Evolutionary conservation across 441 rosid species (phyloP).

Genomic region (Aquilaria agallochum): DNA sequence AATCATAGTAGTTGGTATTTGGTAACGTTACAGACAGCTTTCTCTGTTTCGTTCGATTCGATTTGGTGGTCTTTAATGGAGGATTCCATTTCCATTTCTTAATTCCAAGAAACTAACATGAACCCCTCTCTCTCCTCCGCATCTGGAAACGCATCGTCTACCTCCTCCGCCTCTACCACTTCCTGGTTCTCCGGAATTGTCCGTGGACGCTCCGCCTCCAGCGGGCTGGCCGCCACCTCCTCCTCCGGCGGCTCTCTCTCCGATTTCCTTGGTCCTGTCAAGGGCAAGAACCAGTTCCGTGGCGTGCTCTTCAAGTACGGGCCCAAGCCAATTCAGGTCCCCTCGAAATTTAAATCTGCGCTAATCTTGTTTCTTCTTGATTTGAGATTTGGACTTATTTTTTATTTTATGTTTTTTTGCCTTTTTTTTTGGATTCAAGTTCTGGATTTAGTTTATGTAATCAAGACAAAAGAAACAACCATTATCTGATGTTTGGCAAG

Average conservation of each 20-base stretch:
- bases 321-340: conserved; percentile 84
- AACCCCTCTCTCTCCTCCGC: conserved; percentile 36
- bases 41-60: too few relatives aligned
- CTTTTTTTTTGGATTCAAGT: background rate
- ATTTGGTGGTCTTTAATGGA: too few relatives aligned
- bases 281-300: conserved; percentile 86
- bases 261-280: conserved; percentile 54
- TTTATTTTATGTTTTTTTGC: background rate
- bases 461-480: too few relatives aligned
- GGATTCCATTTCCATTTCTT: background rate
- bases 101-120: conserved; percentile 24
- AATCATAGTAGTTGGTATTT: too few relatives aligned
- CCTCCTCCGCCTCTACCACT: conserved; percentile 37
- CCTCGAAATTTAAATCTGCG: background rate
- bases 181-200: conserved; percentile 91
- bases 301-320: conserved; percentile 93
- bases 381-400: conserved; percentile 3
- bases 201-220: conserved; percentile 57
- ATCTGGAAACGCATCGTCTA: conserved; percentile 25
- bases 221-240: conserved; percentile 33
- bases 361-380: background rate
- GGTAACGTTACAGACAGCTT: too few relatives aligned
- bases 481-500: too few relatives aligned
- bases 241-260: conserved; percentile 19
- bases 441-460: background rate